Evolutionary conservation across 2,329 filamentous ascomycete species (phyloP), one percentile per base, ranked within the genome.

Genomic region (Cladophialophora psammophila): DNA sequence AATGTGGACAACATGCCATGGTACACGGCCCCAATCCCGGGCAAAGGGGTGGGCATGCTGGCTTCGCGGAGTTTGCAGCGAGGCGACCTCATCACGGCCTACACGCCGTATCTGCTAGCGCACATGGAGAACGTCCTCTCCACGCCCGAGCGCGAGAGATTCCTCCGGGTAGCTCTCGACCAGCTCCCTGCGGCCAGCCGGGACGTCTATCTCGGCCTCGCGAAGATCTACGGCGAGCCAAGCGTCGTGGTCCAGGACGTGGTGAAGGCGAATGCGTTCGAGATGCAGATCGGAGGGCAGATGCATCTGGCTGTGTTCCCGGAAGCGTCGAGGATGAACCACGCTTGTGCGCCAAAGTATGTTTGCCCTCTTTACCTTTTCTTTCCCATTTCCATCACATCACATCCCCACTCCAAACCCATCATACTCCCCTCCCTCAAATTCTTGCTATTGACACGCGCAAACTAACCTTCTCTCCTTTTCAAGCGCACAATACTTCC

Each of bases 321-420:
- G 8, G 70, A 72, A 62, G 31, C 70, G 3, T 63, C 65, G 12
- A 55, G 70, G 35, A 59, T 70, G 42, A 72, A 72, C 45, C 70
- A 72, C 65, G 66, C 63, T 3, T 72, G 70, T 62, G 60, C 48
- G 26, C 70, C 70, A 12, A 72, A 72, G 69, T 71, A 66, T 55
- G 67, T 67, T 31, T 15, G 13, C n/a, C 52, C 12, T 18, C 8
- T 12, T 48, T 10, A 18, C 18, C 10, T 5, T 26, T 12, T 10
- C 34, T 20, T 54, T 26, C 42, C 12, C 42, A 8, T 18, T 20
- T 45, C 42, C 15, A 15, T 18, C 42, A 3, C 26, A 26, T 26
- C 32, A 56, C 8, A 56, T 35, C 52, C 48, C 48, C 48, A 18
- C 10, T 52, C 48, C 26, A 26, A 26, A 26, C 26, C 48, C 48